Percentiles rank a stretch among this genome's conserved stretches.
phyloP scores from a whole-genome alignment of 164 flowering plant species.

The Magnolia changhungtana region DNA sequence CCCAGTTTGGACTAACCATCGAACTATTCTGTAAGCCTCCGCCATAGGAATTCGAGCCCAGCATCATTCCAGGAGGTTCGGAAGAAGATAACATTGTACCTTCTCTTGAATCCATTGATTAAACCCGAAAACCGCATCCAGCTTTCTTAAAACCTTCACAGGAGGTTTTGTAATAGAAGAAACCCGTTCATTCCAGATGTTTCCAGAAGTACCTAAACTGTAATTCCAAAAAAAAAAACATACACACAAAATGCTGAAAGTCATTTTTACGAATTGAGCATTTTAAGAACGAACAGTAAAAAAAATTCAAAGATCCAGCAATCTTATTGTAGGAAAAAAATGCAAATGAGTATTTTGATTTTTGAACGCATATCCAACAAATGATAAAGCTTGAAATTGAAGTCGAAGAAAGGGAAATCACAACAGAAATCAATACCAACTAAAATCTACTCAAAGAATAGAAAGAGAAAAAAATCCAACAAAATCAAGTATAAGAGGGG shows the following conservation, averaged over 20 bases:
- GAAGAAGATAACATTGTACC: constrained; percentile 14
- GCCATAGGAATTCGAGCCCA: constrained; percentile 21
- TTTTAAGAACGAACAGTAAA: no score
- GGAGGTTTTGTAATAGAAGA: neutral
- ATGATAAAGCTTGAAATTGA: neutral
- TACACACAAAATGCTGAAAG: no score
- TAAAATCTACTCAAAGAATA: no score
- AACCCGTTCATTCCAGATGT: neutral
- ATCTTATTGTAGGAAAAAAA: neutral
- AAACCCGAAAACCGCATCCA: neutral
- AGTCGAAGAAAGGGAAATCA: neutral
- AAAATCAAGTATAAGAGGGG: neutral
- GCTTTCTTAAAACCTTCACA: neutral
- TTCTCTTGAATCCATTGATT: constrained; percentile 39
- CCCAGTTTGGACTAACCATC: constrained; percentile 20
- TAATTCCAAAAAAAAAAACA: neutral
- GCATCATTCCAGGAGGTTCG: constrained; percentile 26
- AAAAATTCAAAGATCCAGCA: neutral
- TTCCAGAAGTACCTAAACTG: neutral
- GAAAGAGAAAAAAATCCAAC: neutral
- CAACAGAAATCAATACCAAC: no score
- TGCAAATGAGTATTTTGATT: neutral
- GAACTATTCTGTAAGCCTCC: constrained; percentile 13
- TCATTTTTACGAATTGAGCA: no score
- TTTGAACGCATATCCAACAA: neutral